phyloP scores from a whole-genome alignment of 2,329 filamentous ascomycete genomes.

The Trichophyton equinum region DNA sequence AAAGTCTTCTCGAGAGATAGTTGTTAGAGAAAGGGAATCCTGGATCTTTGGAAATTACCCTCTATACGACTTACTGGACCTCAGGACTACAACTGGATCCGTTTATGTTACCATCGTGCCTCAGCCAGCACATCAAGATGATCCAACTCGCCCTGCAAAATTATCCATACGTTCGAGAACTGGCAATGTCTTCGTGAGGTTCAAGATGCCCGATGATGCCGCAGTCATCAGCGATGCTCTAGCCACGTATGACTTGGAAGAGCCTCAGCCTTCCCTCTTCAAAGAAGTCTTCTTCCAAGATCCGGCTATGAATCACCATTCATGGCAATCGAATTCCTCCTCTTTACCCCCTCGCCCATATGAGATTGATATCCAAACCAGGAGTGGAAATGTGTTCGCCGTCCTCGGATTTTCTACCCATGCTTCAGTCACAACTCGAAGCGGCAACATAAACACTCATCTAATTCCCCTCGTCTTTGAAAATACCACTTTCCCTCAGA shows the following conservation, averaged over 20 bases:
- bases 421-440: slow-evolving; percentile 33
- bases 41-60: slow-evolving; percentile 21
- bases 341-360: slow-evolving; percentile 16
- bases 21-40: slow-evolving; percentile 12
- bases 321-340: background rate
- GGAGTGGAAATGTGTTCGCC: slow-evolving; percentile 22
- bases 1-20: slow-evolving; percentile 12
- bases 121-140: slow-evolving; percentile 20
- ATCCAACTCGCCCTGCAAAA: slow-evolving; percentile 19
- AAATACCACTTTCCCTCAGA: background rate
- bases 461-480: slow-evolving; percentile 32
- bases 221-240: background rate
- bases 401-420: slow-evolving; percentile 39
- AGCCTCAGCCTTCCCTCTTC: background rate
- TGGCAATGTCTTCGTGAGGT: slow-evolving; percentile 20
- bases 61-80: slow-evolving; percentile 22
- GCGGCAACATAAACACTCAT: slow-evolving; percentile 39
- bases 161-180: slow-evolving; percentile 18
- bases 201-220: slow-evolving; percentile 8
- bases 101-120: slow-evolving; percentile 21
- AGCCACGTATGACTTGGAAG: background rate
- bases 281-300: background rate
- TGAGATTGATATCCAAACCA: slow-evolving; percentile 20
- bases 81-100: slow-evolving; percentile 22
- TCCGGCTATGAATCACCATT: background rate